Evolutionary conservation across 2,329 filamentous ascomycete species (phyloP), one percentile per base, ranked within the genome.

Genomic region (Aspergillus novoparasiticus): DNA sequence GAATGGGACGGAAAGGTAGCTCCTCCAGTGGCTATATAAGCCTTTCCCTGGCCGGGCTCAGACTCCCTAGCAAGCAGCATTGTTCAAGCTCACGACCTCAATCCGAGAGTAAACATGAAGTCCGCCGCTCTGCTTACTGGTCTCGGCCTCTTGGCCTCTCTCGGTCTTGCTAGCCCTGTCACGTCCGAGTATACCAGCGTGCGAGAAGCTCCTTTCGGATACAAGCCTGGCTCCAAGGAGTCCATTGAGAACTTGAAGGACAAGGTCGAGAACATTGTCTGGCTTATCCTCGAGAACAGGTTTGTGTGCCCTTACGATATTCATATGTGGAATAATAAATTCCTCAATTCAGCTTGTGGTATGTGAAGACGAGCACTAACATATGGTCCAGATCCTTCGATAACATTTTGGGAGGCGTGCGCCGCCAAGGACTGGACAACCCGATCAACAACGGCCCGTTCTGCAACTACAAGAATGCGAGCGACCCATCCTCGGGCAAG

Each of bases 401-500:
- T 68, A 82, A 81, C 68, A 64, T 82, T 9, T 69, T 81, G 6
- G 80, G 80, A 60, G 80, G 79, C 10, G 77, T 80, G 70, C 78
- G 66, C 16, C 65, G 73, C 19, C 62, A 69, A 16, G 79, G 79
- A 30, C 66, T 81, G 2, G 77, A 81, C 48, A 82, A 82, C 66
- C 77, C 78, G 9, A 73, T 79, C 67, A 77, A 80, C 64, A 79
- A 74, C 50, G 79, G 79, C 0, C 78, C 78, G 6, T 81, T 69
- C 70, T 81, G 79, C 73, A 81, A 81, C 64, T 78, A 77, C 3
- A 71, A 72, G 58, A 78, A 81, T 66, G 59, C 80, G 45, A 73
- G 67, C 59, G 67, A 78, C 26, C 57, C 71, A 5, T 68, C 68
- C 10, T 58, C 70, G 26, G 74, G 73, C 21, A 58, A 65, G 34